Conservation (phyloP, 2,329 filamentous ascomycete genomes). For the Neurospora sp. region DNA sequence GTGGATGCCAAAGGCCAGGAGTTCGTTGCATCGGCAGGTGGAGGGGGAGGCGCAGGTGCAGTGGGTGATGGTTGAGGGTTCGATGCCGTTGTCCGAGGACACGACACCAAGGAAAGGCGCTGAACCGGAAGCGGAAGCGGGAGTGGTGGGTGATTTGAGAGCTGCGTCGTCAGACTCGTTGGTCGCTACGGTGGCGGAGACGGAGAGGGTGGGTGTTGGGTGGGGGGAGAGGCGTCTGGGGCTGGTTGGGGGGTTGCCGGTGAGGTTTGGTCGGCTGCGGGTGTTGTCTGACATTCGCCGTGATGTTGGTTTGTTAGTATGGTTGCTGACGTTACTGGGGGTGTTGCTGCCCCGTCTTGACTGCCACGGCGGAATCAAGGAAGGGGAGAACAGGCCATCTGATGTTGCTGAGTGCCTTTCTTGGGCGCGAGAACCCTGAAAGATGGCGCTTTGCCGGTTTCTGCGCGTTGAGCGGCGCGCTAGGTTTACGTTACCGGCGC, state of each 20-base stretch:
- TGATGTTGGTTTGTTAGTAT: background rate
- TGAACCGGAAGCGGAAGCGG: background rate
- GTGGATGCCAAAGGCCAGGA: background rate
- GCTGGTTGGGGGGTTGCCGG: constrained; percentile 1
- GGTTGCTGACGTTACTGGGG: background rate
- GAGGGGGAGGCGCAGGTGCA: background rate
- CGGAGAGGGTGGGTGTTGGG: background rate
- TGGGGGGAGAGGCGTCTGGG: background rate
- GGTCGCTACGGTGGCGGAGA: background rate
- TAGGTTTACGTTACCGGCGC: background rate
- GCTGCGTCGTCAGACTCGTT: background rate
- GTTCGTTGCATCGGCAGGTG: background rate
- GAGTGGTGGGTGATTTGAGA: background rate
- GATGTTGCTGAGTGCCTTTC: background rate
- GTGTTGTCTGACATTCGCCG: background rate
- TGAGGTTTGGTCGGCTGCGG: background rate
- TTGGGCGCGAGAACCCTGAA: constrained; percentile 3
- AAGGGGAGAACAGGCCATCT: background rate
- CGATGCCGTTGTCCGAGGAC: background rate
- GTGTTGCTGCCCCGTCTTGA: background rate
- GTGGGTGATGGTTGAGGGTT: background rate
- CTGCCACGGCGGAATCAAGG: background rate
- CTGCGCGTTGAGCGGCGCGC: constrained; percentile 6
- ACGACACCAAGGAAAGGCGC: background rate
- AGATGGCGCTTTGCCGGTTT: constrained; percentile 11